Conservation (phyloP, 164 flowering plant genomes). For the Umbilicus rupestris region DNA sequence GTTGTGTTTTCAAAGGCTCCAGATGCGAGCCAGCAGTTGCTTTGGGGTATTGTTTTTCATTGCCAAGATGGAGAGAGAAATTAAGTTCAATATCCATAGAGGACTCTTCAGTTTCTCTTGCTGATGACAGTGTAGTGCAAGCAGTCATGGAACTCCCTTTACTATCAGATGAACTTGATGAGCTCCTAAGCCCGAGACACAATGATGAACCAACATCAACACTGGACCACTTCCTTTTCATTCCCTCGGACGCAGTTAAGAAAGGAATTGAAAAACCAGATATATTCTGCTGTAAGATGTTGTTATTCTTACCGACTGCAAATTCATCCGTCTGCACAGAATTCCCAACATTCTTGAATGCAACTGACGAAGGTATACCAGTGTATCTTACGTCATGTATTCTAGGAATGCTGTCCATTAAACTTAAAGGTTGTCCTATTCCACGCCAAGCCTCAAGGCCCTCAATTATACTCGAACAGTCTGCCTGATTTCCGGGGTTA, state of each 20-base stretch:
- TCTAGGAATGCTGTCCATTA: constrained; percentile 47
- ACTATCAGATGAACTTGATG: not conserved
- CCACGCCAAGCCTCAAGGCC: constrained; percentile 22
- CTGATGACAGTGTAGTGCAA: not conserved
- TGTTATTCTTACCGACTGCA: constrained; percentile 29
- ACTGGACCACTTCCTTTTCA: constrained; percentile 60
- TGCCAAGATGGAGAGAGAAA: constrained; percentile 20
- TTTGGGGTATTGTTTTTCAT: constrained; percentile 41
- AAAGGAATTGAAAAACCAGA: constrained; percentile 28
- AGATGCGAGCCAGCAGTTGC: constrained; percentile 18
- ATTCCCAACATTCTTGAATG: constrained; percentile 42
- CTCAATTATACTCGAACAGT: constrained; percentile 26
- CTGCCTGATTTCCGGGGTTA: constrained; percentile 54
- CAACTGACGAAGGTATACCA: constrained; percentile 33
- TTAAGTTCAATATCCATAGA: constrained; percentile 6
- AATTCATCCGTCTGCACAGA: constrained; percentile 23
- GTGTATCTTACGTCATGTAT: constrained; percentile 28
- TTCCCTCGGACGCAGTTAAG: constrained; percentile 39
- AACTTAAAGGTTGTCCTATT: constrained; percentile 14
- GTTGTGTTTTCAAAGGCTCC: constrained; percentile 22
- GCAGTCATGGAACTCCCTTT: constrained; percentile 9
- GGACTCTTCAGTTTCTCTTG: constrained; percentile 14
- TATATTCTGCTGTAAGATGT: constrained; percentile 59
- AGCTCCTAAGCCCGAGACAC: not conserved
- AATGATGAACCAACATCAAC: constrained; percentile 3